Evolutionary conservation across 768 basidiomycete species (phyloP).

Genomic region (Cystofilobasidium capitatum): DNA sequence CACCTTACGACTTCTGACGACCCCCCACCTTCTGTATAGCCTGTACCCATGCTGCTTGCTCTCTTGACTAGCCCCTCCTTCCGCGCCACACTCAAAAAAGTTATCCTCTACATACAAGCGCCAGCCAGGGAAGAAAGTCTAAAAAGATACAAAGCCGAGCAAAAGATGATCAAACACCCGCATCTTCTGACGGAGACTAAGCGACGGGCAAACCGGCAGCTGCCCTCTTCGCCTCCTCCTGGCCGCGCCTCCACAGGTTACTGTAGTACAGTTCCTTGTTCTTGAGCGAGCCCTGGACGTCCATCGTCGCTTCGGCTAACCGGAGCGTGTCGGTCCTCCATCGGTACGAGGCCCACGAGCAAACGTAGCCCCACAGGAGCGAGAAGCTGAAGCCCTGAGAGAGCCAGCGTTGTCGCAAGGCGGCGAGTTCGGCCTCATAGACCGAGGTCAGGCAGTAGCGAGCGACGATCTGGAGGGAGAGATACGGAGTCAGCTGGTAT

Average conservation of each 20-base stretch:
- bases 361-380: neutral
- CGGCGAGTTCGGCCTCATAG: conserved; percentile 9
- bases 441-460: conserved; percentile 59
- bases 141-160: neutral
- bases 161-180: too few species aligned
- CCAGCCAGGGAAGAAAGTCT: neutral
- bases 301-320: neutral
- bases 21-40: too few species aligned
- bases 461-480: conserved; percentile 52
- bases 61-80: too few species aligned
- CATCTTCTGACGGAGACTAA: too few species aligned
- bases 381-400: conserved; percentile 20
- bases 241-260: neutral
- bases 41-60: too few species aligned
- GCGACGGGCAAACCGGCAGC: neutral
- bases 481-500: neutral
- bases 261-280: neutral
- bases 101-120: neutral
- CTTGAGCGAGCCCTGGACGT: neutral
- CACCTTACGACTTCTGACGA: too few species aligned
- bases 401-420: neutral
- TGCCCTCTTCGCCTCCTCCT: neutral
- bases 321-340: neutral
- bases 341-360: conserved; percentile 4
- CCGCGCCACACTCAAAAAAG: too few species aligned